phyloP scores from a whole-genome alignment of 2,329 filamentous ascomycete genomes.

The Cladophialophora carrionii region DNA sequence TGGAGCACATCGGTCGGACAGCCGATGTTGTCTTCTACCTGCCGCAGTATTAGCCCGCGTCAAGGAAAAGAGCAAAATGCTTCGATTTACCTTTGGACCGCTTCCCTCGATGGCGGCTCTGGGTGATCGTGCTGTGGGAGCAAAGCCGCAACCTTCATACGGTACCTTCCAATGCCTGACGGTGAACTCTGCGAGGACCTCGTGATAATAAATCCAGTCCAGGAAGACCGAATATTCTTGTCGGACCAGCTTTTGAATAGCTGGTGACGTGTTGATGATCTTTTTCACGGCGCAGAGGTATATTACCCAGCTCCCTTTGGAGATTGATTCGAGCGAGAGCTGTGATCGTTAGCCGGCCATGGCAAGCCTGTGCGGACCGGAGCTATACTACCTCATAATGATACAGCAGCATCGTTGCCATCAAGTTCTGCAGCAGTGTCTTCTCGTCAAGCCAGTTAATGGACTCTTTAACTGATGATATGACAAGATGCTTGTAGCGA shows the following conservation, averaged over 20 bases:
- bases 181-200: background rate
- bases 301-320: background rate
- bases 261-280: background rate
- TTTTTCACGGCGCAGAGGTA: background rate
- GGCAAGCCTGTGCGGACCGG: background rate
- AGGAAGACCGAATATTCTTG: background rate
- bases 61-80: background rate
- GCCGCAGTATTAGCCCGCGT: background rate
- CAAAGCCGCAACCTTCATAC: background rate
- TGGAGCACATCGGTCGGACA: background rate
- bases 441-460: conserved; percentile 31
- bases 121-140: background rate
- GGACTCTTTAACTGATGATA: conserved; percentile 26
- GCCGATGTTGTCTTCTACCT: background rate
- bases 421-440: conserved; percentile 33
- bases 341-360: background rate
- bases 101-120: background rate
- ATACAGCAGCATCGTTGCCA: conserved; percentile 35
- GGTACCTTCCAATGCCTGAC: background rate
- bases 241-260: background rate
- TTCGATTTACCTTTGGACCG: background rate
- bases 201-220: background rate
- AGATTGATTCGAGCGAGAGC: background rate
- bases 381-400: conserved; percentile 29
- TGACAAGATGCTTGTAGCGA: background rate